phyloP scores from a whole-genome alignment of 257 asterid species.

The Solanum tarapatanum region DNA sequence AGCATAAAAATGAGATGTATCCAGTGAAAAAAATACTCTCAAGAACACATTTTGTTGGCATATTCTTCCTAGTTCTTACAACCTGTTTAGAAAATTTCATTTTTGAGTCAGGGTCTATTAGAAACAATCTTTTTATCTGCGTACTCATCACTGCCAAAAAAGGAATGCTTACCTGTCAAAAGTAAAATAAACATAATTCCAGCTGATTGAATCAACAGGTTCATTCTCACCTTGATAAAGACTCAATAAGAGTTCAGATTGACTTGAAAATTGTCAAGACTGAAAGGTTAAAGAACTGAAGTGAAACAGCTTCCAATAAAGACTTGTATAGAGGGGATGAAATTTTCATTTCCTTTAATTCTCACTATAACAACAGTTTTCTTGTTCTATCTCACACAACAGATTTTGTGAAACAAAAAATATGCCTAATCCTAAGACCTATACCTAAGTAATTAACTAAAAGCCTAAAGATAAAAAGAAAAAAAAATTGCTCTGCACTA shows the following conservation, averaged over 20 bases:
- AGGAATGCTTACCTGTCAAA: neutral
- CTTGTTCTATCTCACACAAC: neutral
- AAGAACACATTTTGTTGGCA: neutral
- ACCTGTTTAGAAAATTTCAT: neutral
- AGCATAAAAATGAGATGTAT: neutral
- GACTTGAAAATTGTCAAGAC: neutral
- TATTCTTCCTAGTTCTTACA: too few relatives aligned
- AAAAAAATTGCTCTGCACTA: neutral
- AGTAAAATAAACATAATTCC: neutral
- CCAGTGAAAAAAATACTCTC: neutral
- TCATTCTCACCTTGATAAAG: neutral
- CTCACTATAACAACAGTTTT: neutral
- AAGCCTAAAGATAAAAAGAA: neutral
- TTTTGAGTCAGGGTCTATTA: neutral
- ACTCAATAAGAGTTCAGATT: neutral
- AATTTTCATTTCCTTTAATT: neutral
- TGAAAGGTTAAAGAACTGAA: neutral
- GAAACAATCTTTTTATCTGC: neutral
- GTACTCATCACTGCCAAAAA: neutral
- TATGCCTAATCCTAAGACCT: slow-evolving; percentile 6
- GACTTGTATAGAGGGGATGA: neutral
- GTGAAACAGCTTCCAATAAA: neutral
- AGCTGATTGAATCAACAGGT: neutral
- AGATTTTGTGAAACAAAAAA: neutral
- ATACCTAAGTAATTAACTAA: slow-evolving; percentile 18